Evolutionary conservation across 2,329 filamentous ascomycete genomes (phyloP), one percentile per base, ranked within the genome.

Genomic region (Diaporthe vaccinii): DNA sequence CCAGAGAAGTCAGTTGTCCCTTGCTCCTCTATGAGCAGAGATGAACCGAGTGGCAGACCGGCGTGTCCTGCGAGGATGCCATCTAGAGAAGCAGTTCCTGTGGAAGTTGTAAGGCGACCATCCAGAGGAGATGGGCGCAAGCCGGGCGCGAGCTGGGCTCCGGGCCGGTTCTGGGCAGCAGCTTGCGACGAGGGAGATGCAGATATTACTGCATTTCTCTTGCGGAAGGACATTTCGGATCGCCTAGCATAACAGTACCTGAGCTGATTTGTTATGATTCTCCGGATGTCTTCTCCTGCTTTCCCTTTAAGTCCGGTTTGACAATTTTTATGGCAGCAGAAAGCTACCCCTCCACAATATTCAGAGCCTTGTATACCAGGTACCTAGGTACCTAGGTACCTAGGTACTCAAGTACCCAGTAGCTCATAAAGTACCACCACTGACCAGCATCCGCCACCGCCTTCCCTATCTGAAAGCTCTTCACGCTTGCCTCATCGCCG

Each of bases 1-100:
- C 96, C 95, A 0, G 94, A 92, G 85, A 98, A 99, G 83, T 99
- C 97, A 0, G 97, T 99, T 0, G 96, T 98, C 0, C 96, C 96
- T 74, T 92, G 93, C 81, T 99, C 97, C 81, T 96, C 94, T 44
- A 98, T 86, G 7, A 99, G 85, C 1, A 98, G 82, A 0, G 92
- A 94, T 25, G 91, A 95, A 0, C 97, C 97, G 9, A 98, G 87
- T 0, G 94, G 91, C 6, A 98, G 87, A 0, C 97, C 97, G 6
- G 93, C 91, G 85, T 98, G 96, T 0, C 96, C 95, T 55, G 95
- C 95, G 1, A 99, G 87, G 25, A 98, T 88, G 75, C 91, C 91
- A 81, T 99, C 97, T 55, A 99, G 87, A 25, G 95, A 98, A 4
- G 91, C 89, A 0, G 95, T 96, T 31, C 97, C 97, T 0, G 97